phyloP scores from a whole-genome alignment of 495 filamentous ascomycete species.

The Talaromyces borbonicus region DNA sequence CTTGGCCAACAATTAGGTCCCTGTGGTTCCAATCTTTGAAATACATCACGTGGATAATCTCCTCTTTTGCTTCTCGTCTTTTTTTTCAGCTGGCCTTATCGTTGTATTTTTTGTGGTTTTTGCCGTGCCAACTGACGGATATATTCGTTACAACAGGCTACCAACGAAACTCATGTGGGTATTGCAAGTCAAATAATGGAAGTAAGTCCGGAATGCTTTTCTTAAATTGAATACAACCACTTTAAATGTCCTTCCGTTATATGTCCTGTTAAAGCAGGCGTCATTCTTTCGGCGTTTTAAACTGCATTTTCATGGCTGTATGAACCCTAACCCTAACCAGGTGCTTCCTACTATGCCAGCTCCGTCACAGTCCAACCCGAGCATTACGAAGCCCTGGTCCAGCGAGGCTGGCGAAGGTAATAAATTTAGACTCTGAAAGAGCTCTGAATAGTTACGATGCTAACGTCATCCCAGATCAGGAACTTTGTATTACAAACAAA shows the following conservation, averaged over 20 bases:
- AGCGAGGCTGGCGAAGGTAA: conserved; percentile 87
- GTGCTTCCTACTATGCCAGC: conserved; percentile 72
- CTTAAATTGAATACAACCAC: background rate
- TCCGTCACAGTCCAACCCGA: conserved; percentile 55
- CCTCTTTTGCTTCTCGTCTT: conserved; percentile 2
- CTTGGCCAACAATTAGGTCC: too few relatives aligned
- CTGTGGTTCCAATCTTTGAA: too few relatives aligned
- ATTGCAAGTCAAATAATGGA: conserved; percentile 44
- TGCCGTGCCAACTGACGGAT: background rate
- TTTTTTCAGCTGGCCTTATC: background rate
- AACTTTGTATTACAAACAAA: conserved; percentile 85
- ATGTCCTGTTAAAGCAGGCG: too few relatives aligned
- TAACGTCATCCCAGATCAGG: conserved; percentile 46
- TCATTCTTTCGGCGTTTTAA: too few relatives aligned
- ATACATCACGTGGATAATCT: conserved; percentile 7
- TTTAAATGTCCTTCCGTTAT: too few relatives aligned
- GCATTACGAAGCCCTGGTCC: conserved; percentile 73
- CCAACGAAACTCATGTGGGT: conserved; percentile 43
- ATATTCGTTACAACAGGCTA: conserved; percentile 26
- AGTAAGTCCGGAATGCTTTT: conserved; percentile 29
- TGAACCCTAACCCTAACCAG: conserved; percentile 34
- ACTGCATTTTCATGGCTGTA: background rate
- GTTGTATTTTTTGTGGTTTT: background rate
- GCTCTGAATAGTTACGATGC: conserved; percentile 1
- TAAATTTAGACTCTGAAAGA: background rate